Conservation (phyloP, 805 yeast species). For the Metschnikowia gruessii region DNA sequence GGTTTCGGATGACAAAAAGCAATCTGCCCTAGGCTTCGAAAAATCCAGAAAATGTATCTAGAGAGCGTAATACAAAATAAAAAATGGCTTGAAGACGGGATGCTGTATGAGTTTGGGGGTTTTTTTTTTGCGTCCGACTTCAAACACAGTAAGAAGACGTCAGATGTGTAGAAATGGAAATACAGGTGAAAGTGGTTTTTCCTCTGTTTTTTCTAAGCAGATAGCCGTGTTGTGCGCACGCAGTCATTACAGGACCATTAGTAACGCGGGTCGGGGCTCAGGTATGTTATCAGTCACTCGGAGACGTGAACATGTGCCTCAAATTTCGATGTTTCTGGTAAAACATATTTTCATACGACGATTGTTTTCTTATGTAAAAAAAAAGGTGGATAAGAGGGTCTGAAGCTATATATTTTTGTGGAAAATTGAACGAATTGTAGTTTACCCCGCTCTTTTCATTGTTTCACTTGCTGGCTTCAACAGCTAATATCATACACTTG, state of each 20-base stretch:
- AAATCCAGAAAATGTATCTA: background rate
- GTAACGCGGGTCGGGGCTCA: slow-evolving; percentile 1
- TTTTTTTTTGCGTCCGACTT: background rate
- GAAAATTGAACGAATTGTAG: background rate
- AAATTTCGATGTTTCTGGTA: too few relatives aligned
- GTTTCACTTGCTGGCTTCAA: background rate
- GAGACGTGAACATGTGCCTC: too few relatives aligned
- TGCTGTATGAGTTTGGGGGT: too few relatives aligned
- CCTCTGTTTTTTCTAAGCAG: slow-evolving; percentile 2
- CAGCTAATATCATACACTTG: background rate
- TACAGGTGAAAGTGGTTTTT: background rate
- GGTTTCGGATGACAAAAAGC: background rate
- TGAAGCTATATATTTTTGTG: too few relatives aligned
- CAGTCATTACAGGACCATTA: background rate
- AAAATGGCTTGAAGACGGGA: background rate
- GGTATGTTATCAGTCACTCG: background rate
- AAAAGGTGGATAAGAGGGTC: too few relatives aligned
- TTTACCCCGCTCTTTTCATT: background rate
- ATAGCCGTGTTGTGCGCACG: slow-evolving; percentile 10
- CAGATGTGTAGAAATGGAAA: background rate
- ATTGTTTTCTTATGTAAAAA: too few relatives aligned
- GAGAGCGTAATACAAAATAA: background rate
- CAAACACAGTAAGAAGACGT: slow-evolving; percentile 3
- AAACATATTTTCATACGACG: too few relatives aligned
- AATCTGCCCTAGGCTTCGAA: background rate